phyloP scores from a whole-genome alignment of 176 grass and related monocot species.

The Oryza meyeriana region DNA sequence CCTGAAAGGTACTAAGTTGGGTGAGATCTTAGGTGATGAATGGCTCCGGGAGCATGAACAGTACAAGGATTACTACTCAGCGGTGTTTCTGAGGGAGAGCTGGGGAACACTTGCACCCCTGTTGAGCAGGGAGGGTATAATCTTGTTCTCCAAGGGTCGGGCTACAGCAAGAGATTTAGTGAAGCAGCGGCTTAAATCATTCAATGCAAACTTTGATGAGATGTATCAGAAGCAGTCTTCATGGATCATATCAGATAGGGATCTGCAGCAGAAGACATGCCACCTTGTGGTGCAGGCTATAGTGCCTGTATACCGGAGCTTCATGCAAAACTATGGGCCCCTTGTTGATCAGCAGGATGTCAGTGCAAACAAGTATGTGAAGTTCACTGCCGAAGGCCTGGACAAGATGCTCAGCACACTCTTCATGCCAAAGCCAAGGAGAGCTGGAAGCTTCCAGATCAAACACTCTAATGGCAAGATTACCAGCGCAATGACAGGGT shows the following conservation, averaged over 20 bases:
- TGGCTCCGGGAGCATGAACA: conserved; percentile 87
- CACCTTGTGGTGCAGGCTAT: conserved; percentile 75
- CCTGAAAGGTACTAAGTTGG: conserved; percentile 65
- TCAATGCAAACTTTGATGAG: conserved; percentile 80
- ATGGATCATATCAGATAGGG: conserved; percentile 78
- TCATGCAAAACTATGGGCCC: conserved; percentile 97
- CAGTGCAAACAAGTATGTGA: conserved; percentile 67
- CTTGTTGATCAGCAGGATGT: conserved; percentile 68
- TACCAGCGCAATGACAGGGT: conserved; percentile 44
- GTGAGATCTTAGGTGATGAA: conserved; percentile 60
- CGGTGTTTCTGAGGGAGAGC: conserved; percentile 71
- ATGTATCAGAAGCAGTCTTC: conserved; percentile 79
- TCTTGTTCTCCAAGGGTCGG: conserved; percentile 85
- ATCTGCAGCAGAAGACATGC: conserved; percentile 77
- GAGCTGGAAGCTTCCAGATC: conserved; percentile 61
- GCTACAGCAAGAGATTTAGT: conserved; percentile 88
- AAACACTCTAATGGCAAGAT: conserved; percentile 67
- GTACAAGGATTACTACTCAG: conserved; percentile 76
- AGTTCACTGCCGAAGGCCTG: conserved; percentile 59
- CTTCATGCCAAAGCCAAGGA: conserved; percentile 62
- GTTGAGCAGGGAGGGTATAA: conserved; percentile 87
- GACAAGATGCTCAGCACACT: conserved; percentile 74
- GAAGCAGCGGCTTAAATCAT: conserved; percentile 81
- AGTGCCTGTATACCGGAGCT: conserved; percentile 89
- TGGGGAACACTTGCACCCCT: conserved; percentile 76